Evolutionary conservation across 2,329 filamentous ascomycete species (phyloP), one percentile per base, ranked within the genome.

Genomic region (Ophiostoma piceae): DNA sequence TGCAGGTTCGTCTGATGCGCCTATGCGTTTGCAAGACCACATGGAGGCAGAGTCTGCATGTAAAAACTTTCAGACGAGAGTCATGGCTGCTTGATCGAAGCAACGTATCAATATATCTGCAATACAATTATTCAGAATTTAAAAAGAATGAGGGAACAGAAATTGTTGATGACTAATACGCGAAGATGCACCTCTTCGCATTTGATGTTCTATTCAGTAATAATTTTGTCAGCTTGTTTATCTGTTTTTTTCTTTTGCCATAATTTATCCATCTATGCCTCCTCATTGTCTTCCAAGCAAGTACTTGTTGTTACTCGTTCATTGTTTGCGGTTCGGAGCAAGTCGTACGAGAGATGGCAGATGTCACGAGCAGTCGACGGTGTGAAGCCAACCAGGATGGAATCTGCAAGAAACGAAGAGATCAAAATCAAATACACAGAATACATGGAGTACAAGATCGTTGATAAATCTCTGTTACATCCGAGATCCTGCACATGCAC

Each of bases 1-100:
- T 64, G 32, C 29, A 37, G 60, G 57, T 62, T 19, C 26, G 26
- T 32, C 57, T 57, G 51, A 57, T 57, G n/a, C 57, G 57, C 22
- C 22, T 62, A 57, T 57, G 51, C 57, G 57, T 62, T 62, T 62
- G 57, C 26, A 62, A 8, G 26, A 32, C 57, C 57, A 32, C n/a
- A 57, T 57, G 51, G 12, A 29, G 51, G 7, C n/a, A 14, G 22
- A 29, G 16, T 47, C 43, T n/a, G 43, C 43, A 47, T 7, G 6
- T n/a, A 47, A 6, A 47, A 8, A 6, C 19, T 19, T 47, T 19
- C 43, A 5, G 5, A 19, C n/a, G 16, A 16, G 11, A 47, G 5
- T 3, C 6, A 19, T 8, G 5, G 14, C 43, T 47, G 14, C 8
- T 7, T 47, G 4, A 26, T 57, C 51, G 8, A 22, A 26, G 51